phyloP scores from a whole-genome alignment of 257 asterid genomes.

The Euphrasia confusa region DNA sequence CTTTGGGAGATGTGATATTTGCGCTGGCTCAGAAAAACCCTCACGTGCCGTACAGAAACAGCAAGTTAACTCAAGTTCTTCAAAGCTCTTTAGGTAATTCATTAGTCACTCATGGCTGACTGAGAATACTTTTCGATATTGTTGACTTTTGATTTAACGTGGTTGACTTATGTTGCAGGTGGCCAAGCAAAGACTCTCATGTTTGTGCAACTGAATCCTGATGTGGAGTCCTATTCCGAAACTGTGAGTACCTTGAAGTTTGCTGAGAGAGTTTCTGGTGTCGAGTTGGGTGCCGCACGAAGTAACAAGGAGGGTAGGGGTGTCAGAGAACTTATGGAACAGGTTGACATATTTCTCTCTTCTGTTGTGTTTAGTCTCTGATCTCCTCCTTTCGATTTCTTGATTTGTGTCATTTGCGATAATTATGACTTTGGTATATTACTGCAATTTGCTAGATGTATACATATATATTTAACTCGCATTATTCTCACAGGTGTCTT shows the following conservation, averaged over 20 bases:
- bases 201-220: slow-evolving; percentile 97
- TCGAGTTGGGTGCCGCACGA: slow-evolving; percentile 90
- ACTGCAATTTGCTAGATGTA: not conserved
- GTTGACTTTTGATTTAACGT: not conserved
- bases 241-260: slow-evolving; percentile 86
- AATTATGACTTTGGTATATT: no score
- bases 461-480: not conserved
- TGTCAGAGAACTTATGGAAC: slow-evolving; percentile 89
- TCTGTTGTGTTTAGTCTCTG: no score
- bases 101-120: slow-evolving; percentile 12
- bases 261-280: slow-evolving; percentile 98
- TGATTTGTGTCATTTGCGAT: no score
- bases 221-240: slow-evolving; percentile 83
- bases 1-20: slow-evolving; percentile 94
- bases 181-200: slow-evolving; percentile 97
- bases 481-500: slow-evolving; percentile 52
- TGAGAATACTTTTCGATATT: not conserved
- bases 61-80: slow-evolving; percentile 97
- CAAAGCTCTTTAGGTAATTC: slow-evolving; percentile 84
- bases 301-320: slow-evolving; percentile 88
- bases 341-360: slow-evolving; percentile 31
- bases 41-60: slow-evolving; percentile 93
- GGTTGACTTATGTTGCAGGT: slow-evolving; percentile 40
- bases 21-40: slow-evolving; percentile 85
- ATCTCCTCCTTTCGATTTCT: no score